Percentiles rank a stretch among this genome's conserved stretches.
phyloP scores from a whole-genome alignment of 345 rosid species.

The Lepidium aucheri region DNA sequence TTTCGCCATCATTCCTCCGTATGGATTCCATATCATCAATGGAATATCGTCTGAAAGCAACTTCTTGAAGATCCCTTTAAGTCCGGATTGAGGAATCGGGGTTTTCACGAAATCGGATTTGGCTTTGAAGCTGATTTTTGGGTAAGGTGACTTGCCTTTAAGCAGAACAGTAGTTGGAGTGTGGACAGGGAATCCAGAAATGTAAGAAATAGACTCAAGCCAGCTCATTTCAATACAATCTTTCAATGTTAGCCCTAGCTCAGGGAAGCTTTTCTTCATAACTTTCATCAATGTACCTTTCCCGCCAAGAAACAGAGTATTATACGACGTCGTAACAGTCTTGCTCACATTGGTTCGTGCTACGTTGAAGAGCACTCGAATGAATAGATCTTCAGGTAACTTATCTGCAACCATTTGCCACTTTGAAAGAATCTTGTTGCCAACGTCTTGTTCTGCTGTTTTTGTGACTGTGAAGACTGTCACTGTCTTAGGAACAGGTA shows the following conservation, averaged over 20 bases:
- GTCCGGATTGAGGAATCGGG: constrained; percentile 17
- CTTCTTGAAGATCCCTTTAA: constrained; percentile 40
- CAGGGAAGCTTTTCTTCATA: constrained; percentile 42
- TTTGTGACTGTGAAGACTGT: constrained; percentile 48
- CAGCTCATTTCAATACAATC: constrained; percentile 50
- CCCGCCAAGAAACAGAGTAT: constrained; percentile 36
- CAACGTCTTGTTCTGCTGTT: constrained; percentile 33
- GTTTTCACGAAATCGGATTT: constrained; percentile 43
- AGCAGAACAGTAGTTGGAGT: constrained; percentile 32
- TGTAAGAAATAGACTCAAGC: constrained; percentile 42
- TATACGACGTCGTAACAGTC: constrained; percentile 27
- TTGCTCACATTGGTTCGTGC: constrained; percentile 9
- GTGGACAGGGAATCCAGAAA: constrained; percentile 33
- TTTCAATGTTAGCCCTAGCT: constrained; percentile 33
- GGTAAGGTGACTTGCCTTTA: constrained; percentile 33
- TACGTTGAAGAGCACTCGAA: constrained; percentile 31
- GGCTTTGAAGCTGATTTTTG: constrained; percentile 42
- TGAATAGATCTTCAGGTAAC: constrained; percentile 41
- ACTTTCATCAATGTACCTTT: constrained; percentile 24
- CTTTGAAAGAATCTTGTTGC: constrained; percentile 32
- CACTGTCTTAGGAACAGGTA: constrained; percentile 48
- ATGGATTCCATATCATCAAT: constrained; percentile 46
- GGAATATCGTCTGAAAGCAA: constrained; percentile 35
- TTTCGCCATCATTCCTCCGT: constrained; percentile 56
- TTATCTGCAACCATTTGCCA: constrained; percentile 48